Percentiles rank a stretch among this genome's conserved stretches.
Conservation (phyloP, 768 basidiomycete species). For the Collybia sordida region DNA sequence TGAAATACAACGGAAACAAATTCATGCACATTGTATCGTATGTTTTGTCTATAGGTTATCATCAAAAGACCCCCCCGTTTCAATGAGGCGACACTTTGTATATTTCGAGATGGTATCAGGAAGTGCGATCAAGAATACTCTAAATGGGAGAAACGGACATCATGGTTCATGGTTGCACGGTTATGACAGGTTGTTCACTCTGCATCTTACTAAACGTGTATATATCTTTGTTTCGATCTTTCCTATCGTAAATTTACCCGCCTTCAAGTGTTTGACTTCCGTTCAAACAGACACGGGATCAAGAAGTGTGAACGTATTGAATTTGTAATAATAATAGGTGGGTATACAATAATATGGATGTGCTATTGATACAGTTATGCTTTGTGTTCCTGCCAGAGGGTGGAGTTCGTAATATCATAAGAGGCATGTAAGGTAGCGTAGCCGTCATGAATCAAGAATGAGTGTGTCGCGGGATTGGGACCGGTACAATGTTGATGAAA, state of each 20-base stretch:
- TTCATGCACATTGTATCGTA: constrained; percentile 91
- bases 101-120: constrained; percentile 80
- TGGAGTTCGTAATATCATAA: background rate
- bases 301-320: too few relatives aligned
- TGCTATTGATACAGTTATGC: constrained; percentile 12
- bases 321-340: too few relatives aligned
- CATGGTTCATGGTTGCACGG: too few relatives aligned
- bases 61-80: constrained; percentile 70
- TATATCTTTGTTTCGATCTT: too few relatives aligned
- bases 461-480: background rate
- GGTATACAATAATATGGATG: background rate
- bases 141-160: too few relatives aligned
- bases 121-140: constrained; percentile 35
- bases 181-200: too few relatives aligned
- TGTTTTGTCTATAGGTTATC: constrained; percentile 90
- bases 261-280: too few relatives aligned
- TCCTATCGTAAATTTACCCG: background rate
- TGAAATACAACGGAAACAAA: constrained; percentile 83
- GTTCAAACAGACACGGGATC: too few relatives aligned
- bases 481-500: background rate
- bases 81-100: constrained; percentile 80
- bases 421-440: background rate
- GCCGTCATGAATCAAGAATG: background rate
- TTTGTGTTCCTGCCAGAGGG: constrained; percentile 6
- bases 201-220: too few relatives aligned